Conservation (phyloP, 441 rosid species). For the Adansonia grandidieri region DNA sequence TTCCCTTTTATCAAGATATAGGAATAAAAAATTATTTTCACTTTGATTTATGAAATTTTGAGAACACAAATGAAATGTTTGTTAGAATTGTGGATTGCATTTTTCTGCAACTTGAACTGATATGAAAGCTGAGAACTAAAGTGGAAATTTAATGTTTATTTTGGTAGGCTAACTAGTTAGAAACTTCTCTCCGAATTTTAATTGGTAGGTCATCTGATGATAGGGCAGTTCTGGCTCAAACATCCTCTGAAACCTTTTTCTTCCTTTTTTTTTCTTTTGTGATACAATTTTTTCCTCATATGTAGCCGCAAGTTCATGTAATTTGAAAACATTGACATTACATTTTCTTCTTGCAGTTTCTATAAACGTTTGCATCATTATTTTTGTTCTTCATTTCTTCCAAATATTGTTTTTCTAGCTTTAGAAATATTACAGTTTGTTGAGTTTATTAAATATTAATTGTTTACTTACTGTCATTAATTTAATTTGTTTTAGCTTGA, state of each 20-base stretch:
- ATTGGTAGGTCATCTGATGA: constrained; percentile 33
- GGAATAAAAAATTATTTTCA: constrained; percentile 2
- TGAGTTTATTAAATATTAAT: too few species aligned
- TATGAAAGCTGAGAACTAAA: constrained; percentile 17
- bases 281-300: neutral
- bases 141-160: constrained; percentile 31
- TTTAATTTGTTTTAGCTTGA: neutral
- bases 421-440: neutral
- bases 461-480: neutral
- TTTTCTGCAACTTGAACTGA: neutral
- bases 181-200: constrained; percentile 27
- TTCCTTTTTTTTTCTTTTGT: neutral
- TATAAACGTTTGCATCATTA: too few species aligned
- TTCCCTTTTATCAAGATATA: neutral
- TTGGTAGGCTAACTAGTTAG: constrained; percentile 32
- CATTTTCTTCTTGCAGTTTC: neutral
- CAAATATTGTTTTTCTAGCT: neutral
- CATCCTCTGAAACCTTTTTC: neutral
- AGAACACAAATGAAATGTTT: neutral
- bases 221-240: constrained; percentile 18
- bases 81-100: neutral
- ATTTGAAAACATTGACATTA: neutral
- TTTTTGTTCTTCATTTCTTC: neutral
- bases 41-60: neutral
- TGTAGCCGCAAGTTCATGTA: neutral